These are phyloP conservation scores for Ammopiptanthus mongolicus DNA, from an alignment of 306 rosid genomes.

Conservation along the genomic window DNA sequence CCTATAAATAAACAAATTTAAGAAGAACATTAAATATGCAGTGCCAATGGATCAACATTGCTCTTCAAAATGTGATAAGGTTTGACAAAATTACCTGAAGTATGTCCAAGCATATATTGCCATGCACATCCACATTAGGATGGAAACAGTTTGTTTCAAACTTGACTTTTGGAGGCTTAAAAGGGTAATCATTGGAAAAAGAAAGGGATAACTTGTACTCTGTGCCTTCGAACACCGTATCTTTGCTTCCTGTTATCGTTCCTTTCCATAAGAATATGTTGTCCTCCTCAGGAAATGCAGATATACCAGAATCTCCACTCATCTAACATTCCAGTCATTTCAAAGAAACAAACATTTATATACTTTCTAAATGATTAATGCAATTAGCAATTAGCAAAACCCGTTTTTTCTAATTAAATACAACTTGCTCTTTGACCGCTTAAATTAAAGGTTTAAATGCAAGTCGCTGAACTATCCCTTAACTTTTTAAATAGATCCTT, in stretches of 20 bases:
- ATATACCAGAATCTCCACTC: constrained; percentile 70
- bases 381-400: neutral
- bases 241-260: constrained; percentile 72
- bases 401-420: neutral
- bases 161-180: constrained; percentile 75
- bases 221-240: constrained; percentile 68
- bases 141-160: constrained; percentile 66
- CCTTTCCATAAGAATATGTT: constrained; percentile 81
- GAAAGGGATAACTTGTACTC: constrained; percentile 56
- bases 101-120: constrained; percentile 79
- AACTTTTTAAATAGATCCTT: too few species aligned
- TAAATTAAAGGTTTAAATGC: too few species aligned
- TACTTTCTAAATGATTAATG: neutral
- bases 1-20: neutral
- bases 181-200: constrained; percentile 75
- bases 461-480: too few species aligned
- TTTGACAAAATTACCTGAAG: constrained; percentile 48
- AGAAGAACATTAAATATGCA: neutral
- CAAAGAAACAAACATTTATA: neutral
- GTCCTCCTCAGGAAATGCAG: constrained; percentile 79
- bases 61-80: neutral
- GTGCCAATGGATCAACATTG: neutral
- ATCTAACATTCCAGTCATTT: constrained; percentile 36
- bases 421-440: neutral
- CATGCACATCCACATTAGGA: constrained; percentile 65